phyloP scores from a whole-genome alignment of 305 asterid species.

The Fraxinus nigra region DNA sequence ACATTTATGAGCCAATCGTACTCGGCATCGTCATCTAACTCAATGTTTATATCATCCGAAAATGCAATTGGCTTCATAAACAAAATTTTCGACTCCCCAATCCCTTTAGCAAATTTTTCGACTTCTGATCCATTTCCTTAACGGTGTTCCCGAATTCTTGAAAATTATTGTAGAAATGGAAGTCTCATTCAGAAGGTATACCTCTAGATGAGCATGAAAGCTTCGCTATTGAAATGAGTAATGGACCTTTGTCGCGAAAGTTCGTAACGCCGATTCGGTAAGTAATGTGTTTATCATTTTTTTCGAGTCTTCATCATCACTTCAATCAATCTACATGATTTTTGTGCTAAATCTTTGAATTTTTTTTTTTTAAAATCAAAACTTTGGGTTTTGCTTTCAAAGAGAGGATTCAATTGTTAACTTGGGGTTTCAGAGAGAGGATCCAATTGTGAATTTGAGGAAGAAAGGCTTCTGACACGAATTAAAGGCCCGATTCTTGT shows the following conservation, averaged over 20 bases:
- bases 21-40: constrained; percentile 62
- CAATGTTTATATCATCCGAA: constrained; percentile 49
- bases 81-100: constrained; percentile 56
- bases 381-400: no score
- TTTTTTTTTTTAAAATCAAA: no score
- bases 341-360: neutral
- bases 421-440: no score
- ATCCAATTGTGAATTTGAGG: no score
- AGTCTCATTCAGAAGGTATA: constrained; percentile 70
- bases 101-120: constrained; percentile 39
- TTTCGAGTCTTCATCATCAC: constrained; percentile 44
- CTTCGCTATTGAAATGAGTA: constrained; percentile 56
- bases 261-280: neutral
- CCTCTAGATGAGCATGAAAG: constrained; percentile 75
- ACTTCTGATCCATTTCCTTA: constrained; percentile 45
- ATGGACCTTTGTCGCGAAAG: constrained; percentile 34
- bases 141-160: constrained; percentile 64
- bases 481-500: no score
- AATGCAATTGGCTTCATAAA: constrained; percentile 50
- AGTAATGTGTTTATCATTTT: neutral
- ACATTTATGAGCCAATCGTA: constrained; percentile 70
- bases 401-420: no score
- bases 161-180: constrained; percentile 82
- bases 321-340: constrained; percentile 59
- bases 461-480: no score